Base-by-base conservation (phyloP, 228 moss, liverwort and hornwort genomes). In the Sphagnum fallax region DNA sequence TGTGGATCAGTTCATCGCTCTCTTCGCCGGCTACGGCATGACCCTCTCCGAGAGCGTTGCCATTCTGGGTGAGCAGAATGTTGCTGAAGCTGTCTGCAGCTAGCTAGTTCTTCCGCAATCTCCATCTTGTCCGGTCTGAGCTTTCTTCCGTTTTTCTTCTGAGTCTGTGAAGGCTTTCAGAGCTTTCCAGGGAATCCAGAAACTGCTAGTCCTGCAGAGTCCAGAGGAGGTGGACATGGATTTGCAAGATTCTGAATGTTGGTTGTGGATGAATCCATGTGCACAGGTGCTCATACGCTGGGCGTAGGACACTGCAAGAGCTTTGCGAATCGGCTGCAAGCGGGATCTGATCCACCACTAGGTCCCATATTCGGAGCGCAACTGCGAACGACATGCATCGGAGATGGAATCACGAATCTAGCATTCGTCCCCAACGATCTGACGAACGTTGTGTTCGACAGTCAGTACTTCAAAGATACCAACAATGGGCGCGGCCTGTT, bases 301-400 rank as follows among this genome's bases (percentile, higher is more conserved):
- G 93, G 93, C 12, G 85, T 85, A 0, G 91, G 91, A 0, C 93
- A 93, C 66, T 93, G 93, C 74, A 87, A 80, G 5, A 93, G 80
- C 69, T 85, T 93, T 14, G 8, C 52, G n/a, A 91, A 93, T 61
- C 76, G 93, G 5, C 73, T 93, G 0, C 67, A 51, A 5, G 50
- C 80, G 63, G 80, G 77, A 50, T 4, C 69, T 4, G 77, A 77
- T 16, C 63, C 80, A 57, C 62, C 62, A 47, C 14, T 48, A 18
- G 65, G 65, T 8, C 70, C 62, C 2, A 65, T 74, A 52, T 83
- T 89, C 76, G 87, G 86, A 50, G 67, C 68, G 16, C 77, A 74
- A 15, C 81, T 93, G 12, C 15, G 58, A 6, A 52, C 76, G 0
- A 83, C 83, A 1, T 93, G 93, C 62, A 86, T 87, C 0, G 73